phyloP scores from a whole-genome alignment of 352 stramenopile genomes.

The Globisporangium paroecandrum region DNA sequence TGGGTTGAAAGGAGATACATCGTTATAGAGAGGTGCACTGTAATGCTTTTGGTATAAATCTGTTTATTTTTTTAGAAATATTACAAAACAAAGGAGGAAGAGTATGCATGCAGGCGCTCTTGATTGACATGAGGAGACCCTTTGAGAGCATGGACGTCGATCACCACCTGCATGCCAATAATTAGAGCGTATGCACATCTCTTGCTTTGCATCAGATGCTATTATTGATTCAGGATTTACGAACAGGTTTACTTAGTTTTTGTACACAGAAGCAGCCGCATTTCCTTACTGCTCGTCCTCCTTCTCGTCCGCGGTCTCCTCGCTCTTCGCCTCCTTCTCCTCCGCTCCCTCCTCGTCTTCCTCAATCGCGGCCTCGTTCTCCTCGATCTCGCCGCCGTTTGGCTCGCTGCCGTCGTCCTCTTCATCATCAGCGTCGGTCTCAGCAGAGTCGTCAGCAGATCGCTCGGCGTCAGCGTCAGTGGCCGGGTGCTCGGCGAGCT shows the following conservation, averaged over 20 bases:
- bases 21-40: not conserved
- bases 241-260: not conserved
- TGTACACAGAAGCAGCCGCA: not conserved
- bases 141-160: too few species aligned
- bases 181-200: not conserved
- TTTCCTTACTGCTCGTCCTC: conserved; percentile 1
- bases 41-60: not conserved
- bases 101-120: too few species aligned
- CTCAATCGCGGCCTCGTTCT: conserved; percentile 8
- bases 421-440: not conserved
- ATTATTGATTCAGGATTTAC: not conserved
- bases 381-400: conserved; percentile 5
- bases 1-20: not conserved
- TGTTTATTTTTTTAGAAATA: not conserved
- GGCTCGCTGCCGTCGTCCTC: not conserved
- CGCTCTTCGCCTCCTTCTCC: not conserved
- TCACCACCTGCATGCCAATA: not conserved
- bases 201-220: not conserved
- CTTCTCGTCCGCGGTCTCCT: conserved; percentile 5
- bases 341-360: conserved; percentile 2
- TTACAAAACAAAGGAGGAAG: not conserved
- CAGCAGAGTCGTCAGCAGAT: not conserved
- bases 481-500: conserved; percentile 11
- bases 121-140: too few species aligned
- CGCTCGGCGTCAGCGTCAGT: not conserved